phyloP scores from a whole-genome alignment of 225 moss, liverwort and hornwort genomes.

The Sphagnum contortum region DNA sequence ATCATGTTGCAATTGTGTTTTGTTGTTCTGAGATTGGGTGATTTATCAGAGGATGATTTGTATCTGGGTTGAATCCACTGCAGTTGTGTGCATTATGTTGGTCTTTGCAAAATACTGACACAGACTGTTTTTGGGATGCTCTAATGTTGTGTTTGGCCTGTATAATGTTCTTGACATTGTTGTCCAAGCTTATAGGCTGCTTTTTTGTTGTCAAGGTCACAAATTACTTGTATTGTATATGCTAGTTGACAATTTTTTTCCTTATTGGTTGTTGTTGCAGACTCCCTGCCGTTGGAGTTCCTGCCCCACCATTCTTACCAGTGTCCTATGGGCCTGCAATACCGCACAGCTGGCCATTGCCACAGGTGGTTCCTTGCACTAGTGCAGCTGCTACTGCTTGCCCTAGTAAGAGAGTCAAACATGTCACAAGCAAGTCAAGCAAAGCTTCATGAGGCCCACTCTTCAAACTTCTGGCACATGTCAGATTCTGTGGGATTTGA shows the following conservation, averaged over 20 bases:
- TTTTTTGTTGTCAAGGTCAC: constrained; percentile 8
- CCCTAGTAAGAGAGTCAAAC: constrained; percentile 42
- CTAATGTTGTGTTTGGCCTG: too few species aligned
- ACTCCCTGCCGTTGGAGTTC: constrained; percentile 99
- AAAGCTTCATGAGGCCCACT: constrained; percentile 10
- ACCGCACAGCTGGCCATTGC: constrained; percentile 63
- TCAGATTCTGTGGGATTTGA: background rate
- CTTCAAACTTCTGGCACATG: background rate
- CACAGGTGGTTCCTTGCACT: constrained; percentile 66
- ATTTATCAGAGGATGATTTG: too few species aligned
- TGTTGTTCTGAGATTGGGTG: too few species aligned
- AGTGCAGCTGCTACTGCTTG: constrained; percentile 27
- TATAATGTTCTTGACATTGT: constrained; percentile 13
- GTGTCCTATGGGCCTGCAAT: constrained; percentile 54
- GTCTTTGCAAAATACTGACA: too few species aligned
- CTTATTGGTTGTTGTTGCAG: constrained; percentile 18
- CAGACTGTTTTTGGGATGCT: too few species aligned
- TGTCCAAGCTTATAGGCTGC: constrained; percentile 51
- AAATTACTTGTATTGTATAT: too few species aligned
- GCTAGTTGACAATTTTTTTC: too few species aligned
- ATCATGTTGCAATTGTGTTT: too few species aligned
- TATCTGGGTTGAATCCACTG: too few species aligned
- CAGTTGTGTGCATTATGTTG: too few species aligned
- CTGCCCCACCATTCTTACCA: constrained; percentile 65
- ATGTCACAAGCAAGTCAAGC: constrained; percentile 21